These are phyloP conservation scores for Eruca vesicaria DNA, from an alignment of 441 rosid genomes.

Conservation along the genomic window DNA sequence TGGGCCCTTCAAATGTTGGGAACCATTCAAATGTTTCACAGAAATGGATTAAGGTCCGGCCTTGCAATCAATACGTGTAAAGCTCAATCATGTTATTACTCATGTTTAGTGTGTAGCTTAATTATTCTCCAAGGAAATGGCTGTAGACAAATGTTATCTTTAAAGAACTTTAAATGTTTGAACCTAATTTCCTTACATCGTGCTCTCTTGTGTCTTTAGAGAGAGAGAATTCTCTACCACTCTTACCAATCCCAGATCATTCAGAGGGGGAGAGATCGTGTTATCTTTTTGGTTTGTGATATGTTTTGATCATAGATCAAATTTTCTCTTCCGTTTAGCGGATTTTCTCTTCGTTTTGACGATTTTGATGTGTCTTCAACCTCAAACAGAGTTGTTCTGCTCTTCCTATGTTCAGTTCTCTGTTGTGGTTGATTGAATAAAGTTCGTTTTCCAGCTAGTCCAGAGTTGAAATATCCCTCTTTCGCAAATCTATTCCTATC, in stretches of 20 bases:
- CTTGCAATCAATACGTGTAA: too few species aligned
- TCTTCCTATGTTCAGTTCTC: background rate
- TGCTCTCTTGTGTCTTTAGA: too few species aligned
- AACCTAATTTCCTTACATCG: constrained; percentile 25
- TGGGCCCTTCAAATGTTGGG: too few species aligned
- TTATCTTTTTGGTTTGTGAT: background rate
- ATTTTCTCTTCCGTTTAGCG: background rate
- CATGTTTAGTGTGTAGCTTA: constrained; percentile 25
- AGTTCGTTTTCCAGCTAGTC: too few species aligned
- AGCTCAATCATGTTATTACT: too few species aligned
- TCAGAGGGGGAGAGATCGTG: background rate
- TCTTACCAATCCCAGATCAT: too few species aligned
- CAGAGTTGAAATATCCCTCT: too few species aligned
- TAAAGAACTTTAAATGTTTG: constrained; percentile 21
- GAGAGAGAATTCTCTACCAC: too few species aligned
- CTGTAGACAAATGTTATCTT: constrained; percentile 21
- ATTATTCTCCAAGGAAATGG: constrained; percentile 9
- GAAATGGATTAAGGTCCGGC: too few species aligned
- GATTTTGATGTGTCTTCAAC: background rate
- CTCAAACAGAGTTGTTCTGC: background rate
- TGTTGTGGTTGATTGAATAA: too few species aligned
- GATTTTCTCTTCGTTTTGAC: background rate
- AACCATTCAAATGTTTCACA: too few species aligned
- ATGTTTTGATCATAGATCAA: background rate
- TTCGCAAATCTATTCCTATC: too few species aligned